Evolutionary conservation across 139 green algal genomes (phyloP), one percentile per base, ranked within the genome.

Genomic region (Dunaliella primolecta): DNA sequence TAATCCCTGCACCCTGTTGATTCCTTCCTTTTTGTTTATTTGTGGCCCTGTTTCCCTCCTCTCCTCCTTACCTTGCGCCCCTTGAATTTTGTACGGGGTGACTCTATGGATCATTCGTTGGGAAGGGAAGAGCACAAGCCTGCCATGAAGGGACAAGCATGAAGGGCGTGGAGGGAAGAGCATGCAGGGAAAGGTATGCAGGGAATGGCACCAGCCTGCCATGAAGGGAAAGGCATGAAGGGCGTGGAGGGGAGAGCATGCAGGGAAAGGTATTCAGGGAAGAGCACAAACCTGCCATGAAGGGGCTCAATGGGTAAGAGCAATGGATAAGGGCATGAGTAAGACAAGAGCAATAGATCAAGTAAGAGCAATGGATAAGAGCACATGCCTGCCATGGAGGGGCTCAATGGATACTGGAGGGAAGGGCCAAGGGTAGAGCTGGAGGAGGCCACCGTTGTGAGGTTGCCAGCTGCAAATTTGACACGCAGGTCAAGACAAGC

Each of bases 91-190:
- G 21, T 36, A 80, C 29, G 84, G 84, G 36, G 82, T 31, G 36
- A 92, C 89, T 38, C 93, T 84, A 89, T 97, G 94, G 27, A 91
- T 78, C 94, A 97, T 96, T 78, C 85, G 88, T 23, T 84, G 86
- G 3, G 90, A 90, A 34, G 88, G 76, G 80, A 97, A 97, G 23
- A 97, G 87, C 33, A 97, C 92, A 79, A 97, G 82, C 27, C 93
- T 85, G 81, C 93, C 89, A n/a, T 88, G 32, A 35, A 90, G 75
- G 1, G 94, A 94, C 2, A n/a, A n/a, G n/a, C n/a, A n/a, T n/a
- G n/a, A n/a, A n/a, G n/a, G n/a, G n/a, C n/a, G n/a, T n/a, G n/a
- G n/a, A n/a, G n/a, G n/a, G n/a, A n/a, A n/a, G n/a, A n/a, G n/a
- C n/a, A n/a, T n/a, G n/a, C n/a, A n/a, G n/a, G n/a, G n/a, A n/a